These are phyloP conservation scores for Kurtzmaniella cleridarum DNA, from an alignment of 805 yeast genomes.

Conservation along the genomic window DNA sequence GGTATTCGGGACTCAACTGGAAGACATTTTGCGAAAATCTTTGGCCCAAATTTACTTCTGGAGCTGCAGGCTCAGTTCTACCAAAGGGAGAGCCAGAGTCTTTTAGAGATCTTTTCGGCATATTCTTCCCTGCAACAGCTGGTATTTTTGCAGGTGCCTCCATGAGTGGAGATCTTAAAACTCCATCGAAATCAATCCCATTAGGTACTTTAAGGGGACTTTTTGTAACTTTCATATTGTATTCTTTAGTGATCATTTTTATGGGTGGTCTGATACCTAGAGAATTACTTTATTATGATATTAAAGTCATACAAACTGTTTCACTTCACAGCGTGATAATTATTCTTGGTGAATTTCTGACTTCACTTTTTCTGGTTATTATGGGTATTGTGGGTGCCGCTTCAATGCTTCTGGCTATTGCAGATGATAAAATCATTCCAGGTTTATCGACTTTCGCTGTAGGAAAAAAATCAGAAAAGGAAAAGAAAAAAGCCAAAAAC, in stretches of 20 bases:
- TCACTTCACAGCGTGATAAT: slow-evolving; percentile 64
- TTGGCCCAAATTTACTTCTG: slow-evolving; percentile 74
- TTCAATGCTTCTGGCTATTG: slow-evolving; percentile 82
- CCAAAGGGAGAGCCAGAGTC: slow-evolving; percentile 53
- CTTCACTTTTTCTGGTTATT: slow-evolving; percentile 86
- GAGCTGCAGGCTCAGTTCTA: slow-evolving; percentile 85
- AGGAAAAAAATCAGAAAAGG: slow-evolving; percentile 34
- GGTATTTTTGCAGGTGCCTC: slow-evolving; percentile 98
- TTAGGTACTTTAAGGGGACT: slow-evolving; percentile 89
- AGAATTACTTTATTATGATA: slow-evolving; percentile 66
- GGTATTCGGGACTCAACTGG: slow-evolving; percentile 75
- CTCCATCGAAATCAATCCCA: slow-evolving; percentile 88
- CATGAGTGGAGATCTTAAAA: slow-evolving; percentile 89
- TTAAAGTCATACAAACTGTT: slow-evolving; percentile 80
- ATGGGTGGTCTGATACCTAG: slow-evolving; percentile 82
- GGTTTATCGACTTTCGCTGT: slow-evolving; percentile 53
- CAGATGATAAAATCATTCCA: slow-evolving; percentile 85
- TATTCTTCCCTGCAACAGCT: slow-evolving; percentile 96
- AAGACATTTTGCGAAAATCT: slow-evolving; percentile 59
- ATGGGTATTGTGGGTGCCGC: slow-evolving; percentile 98
- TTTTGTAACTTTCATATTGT: slow-evolving; percentile 67
- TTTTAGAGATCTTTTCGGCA: slow-evolving; percentile 83
- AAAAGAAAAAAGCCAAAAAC: slow-evolving; percentile 50
- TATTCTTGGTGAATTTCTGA: slow-evolving; percentile 84
- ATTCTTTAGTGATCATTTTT: slow-evolving; percentile 73